Evolutionary conservation across 805 yeast species (phyloP).

Genomic region (Candida quercuum): DNA sequence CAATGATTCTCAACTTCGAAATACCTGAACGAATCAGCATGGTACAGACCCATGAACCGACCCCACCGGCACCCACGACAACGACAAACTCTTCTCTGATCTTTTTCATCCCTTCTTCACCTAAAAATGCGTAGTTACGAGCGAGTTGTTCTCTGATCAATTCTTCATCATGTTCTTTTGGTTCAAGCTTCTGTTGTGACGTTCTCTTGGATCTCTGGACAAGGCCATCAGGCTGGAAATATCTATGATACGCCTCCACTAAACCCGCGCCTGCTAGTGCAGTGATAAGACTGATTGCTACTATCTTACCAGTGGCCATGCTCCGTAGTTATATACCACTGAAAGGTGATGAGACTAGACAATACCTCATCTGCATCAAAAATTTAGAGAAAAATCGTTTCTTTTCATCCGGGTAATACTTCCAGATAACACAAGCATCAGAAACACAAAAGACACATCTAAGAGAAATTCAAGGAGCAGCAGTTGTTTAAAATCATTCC

Average conservation of each 20-base stretch:
- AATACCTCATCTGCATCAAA: too few species aligned
- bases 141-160: constrained; percentile 89
- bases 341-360: too few species aligned
- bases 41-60: constrained; percentile 93
- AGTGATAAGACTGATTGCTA: constrained; percentile 3
- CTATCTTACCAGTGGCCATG: constrained; percentile 4
- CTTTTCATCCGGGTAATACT: too few species aligned
- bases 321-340: too few species aligned
- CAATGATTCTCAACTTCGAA: constrained; percentile 71
- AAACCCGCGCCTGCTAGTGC: constrained; percentile 9
- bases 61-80: constrained; percentile 96
- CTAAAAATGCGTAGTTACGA: constrained; percentile 86
- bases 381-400: too few species aligned
- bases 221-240: too few species aligned
- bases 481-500: too few species aligned
- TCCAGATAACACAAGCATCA: too few species aligned
- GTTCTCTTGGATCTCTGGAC: too few species aligned
- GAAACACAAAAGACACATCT: too few species aligned
- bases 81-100: constrained; percentile 69
- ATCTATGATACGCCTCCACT: constrained; percentile 16
- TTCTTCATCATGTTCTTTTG: constrained; percentile 46
- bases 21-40: constrained; percentile 92
- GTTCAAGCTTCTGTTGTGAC: constrained; percentile 4
- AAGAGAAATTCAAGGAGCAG: too few species aligned
- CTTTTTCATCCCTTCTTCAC: constrained; percentile 75